phyloP scores from a whole-genome alignment of 768 basidiomycete genomes.

The Amylocystis lapponica region DNA sequence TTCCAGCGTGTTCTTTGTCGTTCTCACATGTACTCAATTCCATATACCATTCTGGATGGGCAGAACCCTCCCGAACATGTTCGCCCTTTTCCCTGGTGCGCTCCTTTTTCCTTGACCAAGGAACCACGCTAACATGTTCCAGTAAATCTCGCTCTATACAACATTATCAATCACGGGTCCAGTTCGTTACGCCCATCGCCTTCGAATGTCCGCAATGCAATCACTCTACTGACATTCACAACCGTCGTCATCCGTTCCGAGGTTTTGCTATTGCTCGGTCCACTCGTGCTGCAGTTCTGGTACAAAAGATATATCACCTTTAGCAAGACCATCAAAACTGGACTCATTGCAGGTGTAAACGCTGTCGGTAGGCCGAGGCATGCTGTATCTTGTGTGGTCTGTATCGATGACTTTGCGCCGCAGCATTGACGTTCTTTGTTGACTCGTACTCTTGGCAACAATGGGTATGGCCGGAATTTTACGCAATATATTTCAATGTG shows the following conservation, averaged over 20 bases:
- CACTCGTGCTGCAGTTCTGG: conserved; percentile 53
- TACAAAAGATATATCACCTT: conserved; percentile 38
- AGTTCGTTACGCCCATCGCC: conserved; percentile 34
- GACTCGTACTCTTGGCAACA: conserved; percentile 87
- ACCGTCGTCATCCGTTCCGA: conserved; percentile 79
- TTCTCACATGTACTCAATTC: conserved; percentile 81
- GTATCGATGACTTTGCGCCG: background rate
- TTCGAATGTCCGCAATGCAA: conserved; percentile 32
- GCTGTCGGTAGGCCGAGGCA: conserved; percentile 47
- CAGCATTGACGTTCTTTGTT: conserved; percentile 56
- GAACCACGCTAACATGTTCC: background rate
- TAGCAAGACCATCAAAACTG: conserved; percentile 39
- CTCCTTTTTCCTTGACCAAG: too few species aligned
- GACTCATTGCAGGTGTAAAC: conserved; percentile 40
- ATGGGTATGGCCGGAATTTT: conserved; percentile 83
- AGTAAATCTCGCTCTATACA: conserved; percentile 56
- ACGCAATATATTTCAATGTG: conserved; percentile 79
- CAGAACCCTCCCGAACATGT: conserved; percentile 91
- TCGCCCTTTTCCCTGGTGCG: conserved; percentile 77
- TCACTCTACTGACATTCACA: conserved; percentile 60
- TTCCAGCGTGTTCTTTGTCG: conserved; percentile 51
- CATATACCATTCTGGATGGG: conserved; percentile 94
- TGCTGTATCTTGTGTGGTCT: background rate
- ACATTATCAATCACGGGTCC: conserved; percentile 40
- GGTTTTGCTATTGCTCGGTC: conserved; percentile 58